Base-by-base conservation (phyloP, 495 filamentous ascomycete genomes). In the Talaromyces stipitatus region DNA sequence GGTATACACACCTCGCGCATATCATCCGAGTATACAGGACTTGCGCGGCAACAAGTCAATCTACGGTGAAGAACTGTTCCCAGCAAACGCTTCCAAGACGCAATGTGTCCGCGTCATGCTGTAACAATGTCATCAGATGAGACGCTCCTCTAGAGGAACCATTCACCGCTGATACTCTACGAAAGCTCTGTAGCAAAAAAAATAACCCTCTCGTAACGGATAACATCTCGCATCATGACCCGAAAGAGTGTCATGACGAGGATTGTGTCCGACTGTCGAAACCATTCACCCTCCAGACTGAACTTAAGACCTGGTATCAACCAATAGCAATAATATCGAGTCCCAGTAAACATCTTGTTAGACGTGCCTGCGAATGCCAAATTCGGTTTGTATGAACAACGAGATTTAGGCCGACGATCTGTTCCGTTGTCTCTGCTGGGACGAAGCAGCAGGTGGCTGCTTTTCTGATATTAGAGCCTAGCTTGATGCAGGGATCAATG, bases 1-100 rank as follows among this genome's bases (percentile, higher is more conserved):
- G 10, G 14, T 10, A 55, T 55, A 55, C 54, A 36, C 54, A 55
- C 54, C 54, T 55, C 33, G 54, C 54, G 33, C 36, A 29, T 46
- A 14, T 23, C 14, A 14, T 20, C 36, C 33, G 24, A 27, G 12
- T 51, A 32, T 55, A 29, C 33, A 27, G 32, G 32, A 41, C 23
- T 46, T 45, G 32, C 24, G 7, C 3, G 11, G 30, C 32, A 8
- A 22, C 53, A 55, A 43, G 53, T 18, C 36, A 41, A 28, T 55
- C 16, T 55, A 55, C 54, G 20, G 33, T 18, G 32, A 11, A 29
- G 4, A 26, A 12, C 27, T 54, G 14, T 33, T 22, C 51, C 18
- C 51, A 54, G 51, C 29, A 46, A 14, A 22, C 14, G 8, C 24
- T 29, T 24, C 24, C 33, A 36, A 41, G 20, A 7, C 29, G 28